phyloP scores from a whole-genome alignment of 75 land plant species.

The Cupressus sempervirens region DNA sequence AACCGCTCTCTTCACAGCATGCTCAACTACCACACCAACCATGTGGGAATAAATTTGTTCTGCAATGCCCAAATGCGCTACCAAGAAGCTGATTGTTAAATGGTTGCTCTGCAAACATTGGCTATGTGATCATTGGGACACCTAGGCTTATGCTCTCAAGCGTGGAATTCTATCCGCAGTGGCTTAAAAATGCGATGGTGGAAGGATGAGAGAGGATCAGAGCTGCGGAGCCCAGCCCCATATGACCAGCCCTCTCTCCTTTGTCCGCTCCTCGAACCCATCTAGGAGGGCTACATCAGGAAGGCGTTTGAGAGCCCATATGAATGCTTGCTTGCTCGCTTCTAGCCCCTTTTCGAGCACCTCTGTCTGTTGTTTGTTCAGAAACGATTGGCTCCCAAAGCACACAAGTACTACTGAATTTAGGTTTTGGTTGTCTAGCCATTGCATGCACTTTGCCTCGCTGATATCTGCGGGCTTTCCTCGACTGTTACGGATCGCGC shows the following conservation, averaged over 20 bases:
- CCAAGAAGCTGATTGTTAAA: neutral
- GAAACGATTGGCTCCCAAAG: too few relatives aligned
- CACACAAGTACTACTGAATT: too few relatives aligned
- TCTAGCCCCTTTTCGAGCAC: conserved; percentile 19
- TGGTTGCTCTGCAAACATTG: conserved; percentile 13
- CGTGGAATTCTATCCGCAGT: conserved; percentile 16
- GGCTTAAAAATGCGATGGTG: neutral
- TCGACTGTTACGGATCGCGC: too few relatives aligned
- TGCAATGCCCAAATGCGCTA: too few relatives aligned
- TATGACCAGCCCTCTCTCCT: conserved; percentile 2
- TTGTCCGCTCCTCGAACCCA: conserved; percentile 2
- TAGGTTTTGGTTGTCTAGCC: too few relatives aligned
- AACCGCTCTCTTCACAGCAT: neutral
- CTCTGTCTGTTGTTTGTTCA: conserved; percentile 11
- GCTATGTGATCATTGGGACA: conserved; percentile 12
- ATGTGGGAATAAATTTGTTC: neutral
- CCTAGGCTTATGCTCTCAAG: conserved; percentile 14
- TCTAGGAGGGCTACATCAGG: neutral
- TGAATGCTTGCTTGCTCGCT: conserved; percentile 13
- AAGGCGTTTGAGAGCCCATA: conserved; percentile 15
- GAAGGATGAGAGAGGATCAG: conserved; percentile 4
- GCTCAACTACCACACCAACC: neutral
- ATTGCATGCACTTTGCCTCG: too few relatives aligned
- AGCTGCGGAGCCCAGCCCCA: conserved; percentile 15
- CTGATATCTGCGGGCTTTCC: too few relatives aligned